Conservation (phyloP, 108 stramenopile species). For the Skeletonema potamos region DNA sequence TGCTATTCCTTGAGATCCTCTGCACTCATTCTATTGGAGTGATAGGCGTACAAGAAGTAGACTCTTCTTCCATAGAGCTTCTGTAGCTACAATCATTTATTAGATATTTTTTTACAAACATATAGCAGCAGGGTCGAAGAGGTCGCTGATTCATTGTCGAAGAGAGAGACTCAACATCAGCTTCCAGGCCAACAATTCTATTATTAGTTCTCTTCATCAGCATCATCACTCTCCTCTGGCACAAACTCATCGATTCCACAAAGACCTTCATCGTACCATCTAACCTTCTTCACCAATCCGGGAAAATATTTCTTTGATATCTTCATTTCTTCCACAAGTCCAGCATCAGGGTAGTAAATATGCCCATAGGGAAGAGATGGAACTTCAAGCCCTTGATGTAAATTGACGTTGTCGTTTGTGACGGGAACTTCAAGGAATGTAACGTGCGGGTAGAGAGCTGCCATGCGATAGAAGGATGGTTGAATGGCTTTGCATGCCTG, state of each 20-base stretch:
- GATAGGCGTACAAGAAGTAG: too few relatives aligned
- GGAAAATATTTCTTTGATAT: slow-evolving; percentile 50
- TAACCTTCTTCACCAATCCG: slow-evolving; percentile 36
- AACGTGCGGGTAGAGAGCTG: slow-evolving; percentile 41
- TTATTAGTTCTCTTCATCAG: neutral
- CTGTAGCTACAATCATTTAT: too few relatives aligned
- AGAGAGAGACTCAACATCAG: neutral
- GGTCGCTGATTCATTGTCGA: too few relatives aligned
- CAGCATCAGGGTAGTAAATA: slow-evolving; percentile 65
- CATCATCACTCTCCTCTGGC: neutral
- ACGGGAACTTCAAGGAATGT: slow-evolving; percentile 77
- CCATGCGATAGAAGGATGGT: slow-evolving; percentile 58
- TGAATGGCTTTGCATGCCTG: slow-evolving; percentile 72
- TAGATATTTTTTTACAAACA: neutral
- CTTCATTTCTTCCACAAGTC: slow-evolving; percentile 66
- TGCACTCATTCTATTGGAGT: too few relatives aligned
- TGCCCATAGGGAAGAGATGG: slow-evolving; percentile 66
- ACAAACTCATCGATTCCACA: slow-evolving; percentile 30
- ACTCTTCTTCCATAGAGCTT: too few relatives aligned
- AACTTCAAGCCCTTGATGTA: slow-evolving; percentile 73
- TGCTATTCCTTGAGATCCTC: too few relatives aligned
- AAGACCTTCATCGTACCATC: slow-evolving; percentile 34
- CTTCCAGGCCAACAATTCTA: neutral
- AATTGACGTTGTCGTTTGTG: slow-evolving; percentile 59
- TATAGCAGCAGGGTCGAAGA: too few relatives aligned